These are phyloP conservation scores for Suhomyces guaymorum DNA, from an alignment of 1,139 yeast species.

Conservation along the genomic window DNA sequence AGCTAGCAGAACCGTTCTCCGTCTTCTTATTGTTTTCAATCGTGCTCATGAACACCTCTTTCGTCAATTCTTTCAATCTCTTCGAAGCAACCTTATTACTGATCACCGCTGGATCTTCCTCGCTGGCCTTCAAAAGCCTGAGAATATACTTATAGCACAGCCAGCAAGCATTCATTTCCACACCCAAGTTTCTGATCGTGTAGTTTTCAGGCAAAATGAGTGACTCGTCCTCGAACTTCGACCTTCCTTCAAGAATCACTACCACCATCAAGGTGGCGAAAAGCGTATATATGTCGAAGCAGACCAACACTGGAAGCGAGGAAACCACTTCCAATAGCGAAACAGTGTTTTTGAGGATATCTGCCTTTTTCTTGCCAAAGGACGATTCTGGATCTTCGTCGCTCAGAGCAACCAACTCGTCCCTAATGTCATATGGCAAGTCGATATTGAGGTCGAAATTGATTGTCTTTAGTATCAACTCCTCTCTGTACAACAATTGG, in stretches of 20 bases:
- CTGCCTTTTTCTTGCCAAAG: constrained; percentile 24
- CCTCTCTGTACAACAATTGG: constrained; percentile 47
- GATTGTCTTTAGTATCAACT: constrained; percentile 39
- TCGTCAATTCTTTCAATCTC: constrained; percentile 23
- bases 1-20: background rate
- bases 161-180: constrained; percentile 25
- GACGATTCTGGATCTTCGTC: constrained; percentile 4
- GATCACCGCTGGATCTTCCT: constrained; percentile 30
- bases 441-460: constrained; percentile 44
- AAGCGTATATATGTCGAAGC: constrained; percentile 35
- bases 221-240: constrained; percentile 19
- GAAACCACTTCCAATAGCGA: constrained; percentile 43
- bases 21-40: background rate
- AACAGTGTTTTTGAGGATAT: constrained; percentile 36
- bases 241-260: constrained; percentile 32
- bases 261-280: constrained; percentile 39
- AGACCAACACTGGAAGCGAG: constrained; percentile 41
- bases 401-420: constrained; percentile 23
- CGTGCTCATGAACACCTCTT: constrained; percentile 17
- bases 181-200: constrained; percentile 21
- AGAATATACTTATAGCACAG: constrained; percentile 37
- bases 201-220: constrained; percentile 28
- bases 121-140: constrained; percentile 30
- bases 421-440: constrained; percentile 41
- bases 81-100: constrained; percentile 35